phyloP scores from a whole-genome alignment of 805 yeast species.

The Metschnikowia shivogae region DNA sequence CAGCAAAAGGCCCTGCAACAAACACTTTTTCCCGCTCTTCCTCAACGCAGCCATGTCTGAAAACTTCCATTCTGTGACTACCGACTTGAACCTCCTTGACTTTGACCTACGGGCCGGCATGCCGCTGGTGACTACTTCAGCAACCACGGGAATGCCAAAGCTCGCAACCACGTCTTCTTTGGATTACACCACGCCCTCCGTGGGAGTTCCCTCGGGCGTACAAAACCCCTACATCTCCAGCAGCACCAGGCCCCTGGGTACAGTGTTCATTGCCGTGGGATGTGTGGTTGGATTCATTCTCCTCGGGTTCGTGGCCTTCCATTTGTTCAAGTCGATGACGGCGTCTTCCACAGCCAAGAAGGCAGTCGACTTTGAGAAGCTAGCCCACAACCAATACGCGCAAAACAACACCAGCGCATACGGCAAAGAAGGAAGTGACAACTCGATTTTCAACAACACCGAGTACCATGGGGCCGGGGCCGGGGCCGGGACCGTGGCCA shows the following conservation, averaged over 20 bases:
- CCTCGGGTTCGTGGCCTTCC: slow-evolving; percentile 49
- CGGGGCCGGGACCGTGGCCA: slow-evolving; percentile 21
- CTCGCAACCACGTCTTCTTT: slow-evolving; percentile 11
- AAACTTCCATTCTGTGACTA: not conserved
- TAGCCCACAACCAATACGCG: slow-evolving; percentile 30
- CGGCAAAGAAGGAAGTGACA: slow-evolving; percentile 14
- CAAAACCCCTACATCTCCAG: slow-evolving; percentile 63
- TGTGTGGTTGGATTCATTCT: slow-evolving; percentile 58
- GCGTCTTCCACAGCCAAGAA: slow-evolving; percentile 52
- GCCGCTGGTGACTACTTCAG: slow-evolving; percentile 5
- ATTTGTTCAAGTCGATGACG: slow-evolving; percentile 42
- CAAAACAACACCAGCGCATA: slow-evolving; percentile 28
- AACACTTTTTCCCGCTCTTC: not conserved
- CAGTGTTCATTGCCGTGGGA: slow-evolving; percentile 82
- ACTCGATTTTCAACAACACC: slow-evolving; percentile 5
- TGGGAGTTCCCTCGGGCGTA: slow-evolving; percentile 53
- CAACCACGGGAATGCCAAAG: slow-evolving; percentile 13
- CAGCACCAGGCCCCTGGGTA: slow-evolving; percentile 59
- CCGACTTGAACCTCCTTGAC: not conserved
- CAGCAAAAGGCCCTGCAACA: not conserved
- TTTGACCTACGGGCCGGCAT: not conserved
- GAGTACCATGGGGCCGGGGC: slow-evolving; percentile 14
- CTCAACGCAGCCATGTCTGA: too few species aligned
- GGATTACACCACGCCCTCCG: slow-evolving; percentile 43
- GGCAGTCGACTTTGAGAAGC: slow-evolving; percentile 33